phyloP scores from a whole-genome alignment of 1,139 yeast species.

The Pneumocystis jirovecii region DNA sequence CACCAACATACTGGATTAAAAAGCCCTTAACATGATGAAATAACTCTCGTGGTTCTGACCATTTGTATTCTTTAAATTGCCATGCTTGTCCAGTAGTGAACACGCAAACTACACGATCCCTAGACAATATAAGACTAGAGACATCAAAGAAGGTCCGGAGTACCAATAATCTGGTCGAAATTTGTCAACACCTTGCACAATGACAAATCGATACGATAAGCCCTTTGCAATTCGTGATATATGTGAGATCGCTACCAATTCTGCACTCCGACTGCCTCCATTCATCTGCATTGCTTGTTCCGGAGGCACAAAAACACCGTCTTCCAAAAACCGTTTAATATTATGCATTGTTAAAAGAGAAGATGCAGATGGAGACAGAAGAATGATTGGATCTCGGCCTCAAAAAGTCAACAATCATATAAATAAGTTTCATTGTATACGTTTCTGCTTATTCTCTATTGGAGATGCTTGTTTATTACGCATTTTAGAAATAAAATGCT shows the following conservation, averaged over 20 bases:
- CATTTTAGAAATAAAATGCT: conserved; percentile 5
- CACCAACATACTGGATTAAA: conserved; percentile 62
- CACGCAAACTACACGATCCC: conserved; percentile 69
- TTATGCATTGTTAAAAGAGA: conserved; percentile 69
- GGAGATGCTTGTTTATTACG: conserved; percentile 1
- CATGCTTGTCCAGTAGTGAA: conserved; percentile 94
- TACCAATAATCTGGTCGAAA: conserved; percentile 97
- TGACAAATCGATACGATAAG: conserved; percentile 46
- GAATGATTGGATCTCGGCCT: conserved; percentile 67
- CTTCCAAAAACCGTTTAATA: conserved; percentile 66
- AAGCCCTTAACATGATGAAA: conserved; percentile 80
- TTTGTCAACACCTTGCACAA: conserved; percentile 76
- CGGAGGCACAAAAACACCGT: conserved; percentile 57
- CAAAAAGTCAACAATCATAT: not conserved
- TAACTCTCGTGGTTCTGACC: conserved; percentile 61
- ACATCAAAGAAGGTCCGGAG: too few relatives aligned
- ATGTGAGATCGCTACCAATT: conserved; percentile 31
- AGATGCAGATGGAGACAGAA: conserved; percentile 89
- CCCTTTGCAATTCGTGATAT: conserved; percentile 38
- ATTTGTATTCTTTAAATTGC: conserved; percentile 84
- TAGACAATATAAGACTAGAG: too few relatives aligned
- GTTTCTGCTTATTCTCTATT: not conserved
- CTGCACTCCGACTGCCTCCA: conserved; percentile 14
- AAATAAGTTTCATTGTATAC: not conserved
- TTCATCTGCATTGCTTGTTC: conserved; percentile 20